Conservation (phyloP, 148 eudicot species). For the Arctostaphylos glauca region DNA sequence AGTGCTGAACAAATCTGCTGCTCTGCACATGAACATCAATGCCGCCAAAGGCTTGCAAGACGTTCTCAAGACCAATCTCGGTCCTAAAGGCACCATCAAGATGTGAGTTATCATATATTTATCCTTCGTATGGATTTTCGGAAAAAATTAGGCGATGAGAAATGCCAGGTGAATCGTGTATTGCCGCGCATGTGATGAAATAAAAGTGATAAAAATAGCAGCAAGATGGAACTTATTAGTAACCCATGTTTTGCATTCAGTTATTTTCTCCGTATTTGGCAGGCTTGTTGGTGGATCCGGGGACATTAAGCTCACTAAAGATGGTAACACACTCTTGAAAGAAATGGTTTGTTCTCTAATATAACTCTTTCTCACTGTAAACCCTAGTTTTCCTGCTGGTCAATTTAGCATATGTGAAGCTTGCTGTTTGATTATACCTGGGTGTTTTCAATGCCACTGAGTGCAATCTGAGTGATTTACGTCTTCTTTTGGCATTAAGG, state of each 20-base stretch:
- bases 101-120: constrained; percentile 36
- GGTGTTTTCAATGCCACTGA: constrained; percentile 7
- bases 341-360: constrained; percentile 62
- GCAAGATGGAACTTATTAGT: not conserved
- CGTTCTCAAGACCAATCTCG: constrained; percentile 90
- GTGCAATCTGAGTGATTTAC: not conserved
- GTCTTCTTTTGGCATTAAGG: not conserved
- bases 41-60: constrained; percentile 94
- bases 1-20: constrained; percentile 93
- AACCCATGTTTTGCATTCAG: not conserved
- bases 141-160: too few relatives aligned
- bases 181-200: too few relatives aligned
- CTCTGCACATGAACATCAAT: constrained; percentile 93
- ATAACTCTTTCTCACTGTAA: not conserved
- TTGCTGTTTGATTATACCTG: not conserved
- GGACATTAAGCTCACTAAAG: constrained; percentile 92
- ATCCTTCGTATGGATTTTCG: not conserved
- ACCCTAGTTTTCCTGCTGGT: constrained; percentile 1
- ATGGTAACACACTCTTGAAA: constrained; percentile 83
- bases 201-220: too few relatives aligned
- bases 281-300: constrained; percentile 99
- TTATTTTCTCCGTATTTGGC: not conserved
- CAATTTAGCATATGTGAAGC: not conserved
- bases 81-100: constrained; percentile 98
- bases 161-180: too few relatives aligned